These are phyloP conservation scores for Rostrohypoxylon terebratum DNA, from an alignment of 495 filamentous ascomycete genomes.

Conservation along the genomic window DNA sequence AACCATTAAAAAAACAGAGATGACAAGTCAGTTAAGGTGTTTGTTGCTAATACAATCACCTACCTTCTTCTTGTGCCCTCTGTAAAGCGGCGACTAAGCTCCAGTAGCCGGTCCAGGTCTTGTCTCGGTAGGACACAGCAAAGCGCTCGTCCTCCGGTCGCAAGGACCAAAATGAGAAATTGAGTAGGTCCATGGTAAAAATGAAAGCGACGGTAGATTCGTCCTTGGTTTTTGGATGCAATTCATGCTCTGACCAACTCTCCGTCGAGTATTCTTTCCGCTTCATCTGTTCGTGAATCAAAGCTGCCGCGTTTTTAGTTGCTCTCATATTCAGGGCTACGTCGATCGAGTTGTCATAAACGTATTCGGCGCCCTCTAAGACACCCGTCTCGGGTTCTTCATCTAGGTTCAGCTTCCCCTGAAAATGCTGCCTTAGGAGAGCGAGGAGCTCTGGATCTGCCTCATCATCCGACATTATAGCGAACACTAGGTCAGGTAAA, in stretches of 20 bases:
- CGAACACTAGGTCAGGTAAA: too few species aligned
- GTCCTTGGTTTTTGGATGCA: constrained; percentile 87
- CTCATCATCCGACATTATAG: constrained; percentile 95
- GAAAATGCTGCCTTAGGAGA: constrained; percentile 83
- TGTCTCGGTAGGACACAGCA: constrained; percentile 80
- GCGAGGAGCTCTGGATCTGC: constrained; percentile 87
- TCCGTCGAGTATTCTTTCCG: constrained; percentile 83
- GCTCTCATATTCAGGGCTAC: constrained; percentile 83
- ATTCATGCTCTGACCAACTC: constrained; percentile 86
- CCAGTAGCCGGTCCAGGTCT: constrained; percentile 93
- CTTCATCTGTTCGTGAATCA: constrained; percentile 83
- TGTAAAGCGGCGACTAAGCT: constrained; percentile 88
- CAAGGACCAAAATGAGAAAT: constrained; percentile 96
- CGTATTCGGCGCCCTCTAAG: constrained; percentile 81
- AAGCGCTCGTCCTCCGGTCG: constrained; percentile 72
- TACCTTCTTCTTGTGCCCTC: constrained; percentile 90
- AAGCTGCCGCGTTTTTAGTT: constrained; percentile 82
- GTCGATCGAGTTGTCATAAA: constrained; percentile 94
- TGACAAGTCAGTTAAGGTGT: constrained; percentile 4
- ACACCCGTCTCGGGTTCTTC: constrained; percentile 81
- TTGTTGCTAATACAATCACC: constrained; percentile 37
- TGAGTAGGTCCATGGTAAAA: constrained; percentile 95
- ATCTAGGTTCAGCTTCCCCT: constrained; percentile 61
- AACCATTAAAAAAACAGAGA: background rate
- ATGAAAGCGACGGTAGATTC: constrained; percentile 87